phyloP scores from a whole-genome alignment of 345 rosid genomes.

The Corchorus olitorius region DNA sequence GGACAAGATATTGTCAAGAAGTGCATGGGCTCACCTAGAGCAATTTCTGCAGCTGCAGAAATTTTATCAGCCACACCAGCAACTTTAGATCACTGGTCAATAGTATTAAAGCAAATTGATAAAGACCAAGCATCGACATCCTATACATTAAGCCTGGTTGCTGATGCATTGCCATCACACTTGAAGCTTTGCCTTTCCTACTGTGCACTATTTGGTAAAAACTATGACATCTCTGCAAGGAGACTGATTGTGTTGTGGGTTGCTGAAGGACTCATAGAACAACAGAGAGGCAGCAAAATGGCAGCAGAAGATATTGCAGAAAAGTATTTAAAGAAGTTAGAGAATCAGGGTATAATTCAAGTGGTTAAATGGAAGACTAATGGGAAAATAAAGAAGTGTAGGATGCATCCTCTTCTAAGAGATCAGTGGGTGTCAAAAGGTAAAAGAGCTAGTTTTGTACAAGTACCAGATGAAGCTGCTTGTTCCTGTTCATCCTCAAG shows the following conservation, averaged over 20 bases:
- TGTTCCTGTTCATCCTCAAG: background rate
- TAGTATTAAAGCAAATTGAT: background rate
- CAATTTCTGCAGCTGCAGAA: background rate
- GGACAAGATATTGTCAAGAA: constrained; percentile 8
- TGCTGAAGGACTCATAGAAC: constrained; percentile 19
- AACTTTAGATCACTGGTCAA: background rate
- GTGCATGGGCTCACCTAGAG: constrained; percentile 6
- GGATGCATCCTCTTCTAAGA: constrained; percentile 19
- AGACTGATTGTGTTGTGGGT: constrained; percentile 24
- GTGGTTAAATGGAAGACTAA: constrained; percentile 24
- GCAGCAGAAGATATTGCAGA: constrained; percentile 19
- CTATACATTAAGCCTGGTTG: background rate
- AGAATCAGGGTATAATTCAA: constrained; percentile 19
- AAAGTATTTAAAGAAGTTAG: constrained; percentile 22
- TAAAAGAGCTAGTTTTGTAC: constrained; percentile 12
- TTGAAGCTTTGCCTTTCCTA: constrained; percentile 22
- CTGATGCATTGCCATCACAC: background rate
- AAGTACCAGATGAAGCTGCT: background rate
- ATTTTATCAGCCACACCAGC: background rate
- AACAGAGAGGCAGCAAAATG: background rate
- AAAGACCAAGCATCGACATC: background rate
- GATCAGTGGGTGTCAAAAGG: constrained; percentile 20
- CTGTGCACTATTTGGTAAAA: constrained; percentile 10
- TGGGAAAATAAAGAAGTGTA: constrained; percentile 25
- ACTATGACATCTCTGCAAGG: constrained; percentile 10